A percentile compares a stretch with the other conserved stretches of the same genome.
Evolutionary conservation across 305 asterid species (phyloP).

Genomic region (Rubia balearica): DNA sequence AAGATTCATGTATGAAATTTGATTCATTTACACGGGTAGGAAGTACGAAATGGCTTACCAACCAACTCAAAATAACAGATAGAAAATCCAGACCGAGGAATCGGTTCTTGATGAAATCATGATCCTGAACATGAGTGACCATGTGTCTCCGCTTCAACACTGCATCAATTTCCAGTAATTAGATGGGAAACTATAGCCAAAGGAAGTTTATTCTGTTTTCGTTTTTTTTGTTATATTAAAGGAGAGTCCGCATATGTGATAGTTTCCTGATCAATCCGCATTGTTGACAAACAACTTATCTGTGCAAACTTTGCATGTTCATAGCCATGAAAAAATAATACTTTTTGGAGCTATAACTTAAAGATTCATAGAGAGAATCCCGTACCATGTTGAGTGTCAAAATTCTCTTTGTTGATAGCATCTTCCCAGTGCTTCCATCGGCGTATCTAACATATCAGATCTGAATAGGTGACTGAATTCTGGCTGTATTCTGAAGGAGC

Average conservation of each 20-base stretch:
- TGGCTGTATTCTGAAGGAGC: conserved; percentile 6
- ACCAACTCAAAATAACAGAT: conserved; percentile 54
- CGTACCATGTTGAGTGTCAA: conserved; percentile 47
- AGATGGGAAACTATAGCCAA: background rate
- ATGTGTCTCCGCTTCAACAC: conserved; percentile 35
- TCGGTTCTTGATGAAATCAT: conserved; percentile 74
- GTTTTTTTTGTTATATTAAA: background rate
- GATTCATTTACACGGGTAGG: conserved; percentile 1
- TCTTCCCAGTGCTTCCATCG: conserved; percentile 98
- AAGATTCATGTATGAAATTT: background rate
- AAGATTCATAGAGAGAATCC: conserved; percentile 1
- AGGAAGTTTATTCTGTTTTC: background rate
- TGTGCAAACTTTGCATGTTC: background rate
- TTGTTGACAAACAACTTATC: background rate
- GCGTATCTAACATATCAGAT: conserved; percentile 47
- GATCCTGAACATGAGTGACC: conserved; percentile 64
- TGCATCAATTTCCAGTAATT: conserved; percentile 31
- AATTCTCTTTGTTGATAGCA: conserved; percentile 54
- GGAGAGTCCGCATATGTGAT: background rate
- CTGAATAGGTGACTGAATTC: background rate
- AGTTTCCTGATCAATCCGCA: background rate
- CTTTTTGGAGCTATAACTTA: background rate
- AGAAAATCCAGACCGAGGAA: conserved; percentile 59
- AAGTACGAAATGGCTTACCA: conserved; percentile 44
- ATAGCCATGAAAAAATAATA: background rate